Percentiles rank a stretch among this genome's conserved stretches.
Conservation (phyloP, 768 basidiomycete species). For the Symmetrospora coprosmae region DNA sequence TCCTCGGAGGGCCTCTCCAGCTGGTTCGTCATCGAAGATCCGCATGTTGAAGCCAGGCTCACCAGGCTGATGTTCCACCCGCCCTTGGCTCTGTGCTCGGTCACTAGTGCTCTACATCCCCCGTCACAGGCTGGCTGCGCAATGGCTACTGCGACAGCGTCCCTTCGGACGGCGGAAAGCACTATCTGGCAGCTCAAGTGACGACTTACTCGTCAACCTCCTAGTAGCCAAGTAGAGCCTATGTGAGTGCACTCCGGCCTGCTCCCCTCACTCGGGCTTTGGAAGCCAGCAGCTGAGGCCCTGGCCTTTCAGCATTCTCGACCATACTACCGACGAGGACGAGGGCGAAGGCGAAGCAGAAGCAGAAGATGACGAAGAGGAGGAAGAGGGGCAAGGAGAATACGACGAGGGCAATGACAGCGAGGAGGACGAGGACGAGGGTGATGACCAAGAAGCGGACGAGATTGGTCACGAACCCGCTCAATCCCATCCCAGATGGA, state of each 20-base stretch:
- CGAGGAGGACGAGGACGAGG: slow-evolving; percentile 24
- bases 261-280: no score
- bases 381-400: neutral
- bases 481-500: no score
- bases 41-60: neutral
- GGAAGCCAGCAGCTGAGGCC: no score
- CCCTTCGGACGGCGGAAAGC: neutral
- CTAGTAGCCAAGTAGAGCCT: no score
- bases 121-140: slow-evolving; percentile 2
- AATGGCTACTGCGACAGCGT: slow-evolving; percentile 18
- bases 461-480: no score
- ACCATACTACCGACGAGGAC: neutral
- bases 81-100: neutral
- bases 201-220: no score
- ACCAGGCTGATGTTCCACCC: neutral
- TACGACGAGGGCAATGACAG: slow-evolving; percentile 23
- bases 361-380: slow-evolving; percentile 22
- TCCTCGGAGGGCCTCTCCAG: slow-evolving; percentile 3
- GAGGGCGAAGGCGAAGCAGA: slow-evolving; percentile 20
- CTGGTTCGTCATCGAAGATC: neutral
- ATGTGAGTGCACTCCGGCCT: no score
- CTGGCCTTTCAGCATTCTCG: no score
- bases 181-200: neutral
- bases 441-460: slow-evolving; percentile 16
- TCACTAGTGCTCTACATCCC: slow-evolving; percentile 4